Conservation (phyloP, 805 yeast genomes). For the Priceomyces castillae region DNA sequence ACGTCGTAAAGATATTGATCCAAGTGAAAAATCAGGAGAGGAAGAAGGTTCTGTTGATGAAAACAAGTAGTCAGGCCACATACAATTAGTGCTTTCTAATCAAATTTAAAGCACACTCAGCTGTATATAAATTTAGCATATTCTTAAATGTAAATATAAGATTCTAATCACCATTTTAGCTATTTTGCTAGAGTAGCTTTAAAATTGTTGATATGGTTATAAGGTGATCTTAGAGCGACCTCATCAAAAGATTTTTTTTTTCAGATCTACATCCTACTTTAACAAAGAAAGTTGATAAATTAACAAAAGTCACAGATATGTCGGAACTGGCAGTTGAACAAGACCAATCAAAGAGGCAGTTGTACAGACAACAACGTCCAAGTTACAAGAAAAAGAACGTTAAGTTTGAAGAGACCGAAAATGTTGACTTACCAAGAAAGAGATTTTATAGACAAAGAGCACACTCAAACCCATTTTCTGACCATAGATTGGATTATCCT, state of each 20-base stretch:
- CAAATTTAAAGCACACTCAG: neutral
- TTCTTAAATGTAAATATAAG: neutral
- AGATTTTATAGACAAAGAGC: conserved; percentile 94
- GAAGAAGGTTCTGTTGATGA: neutral
- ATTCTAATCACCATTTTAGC: neutral
- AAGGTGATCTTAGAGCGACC: neutral
- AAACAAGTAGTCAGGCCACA: neutral
- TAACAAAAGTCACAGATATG: too few relatives aligned
- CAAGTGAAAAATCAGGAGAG: conserved; percentile 15
- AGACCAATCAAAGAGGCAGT: conserved; percentile 27
- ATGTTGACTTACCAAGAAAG: conserved; percentile 68
- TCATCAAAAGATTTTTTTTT: neutral
- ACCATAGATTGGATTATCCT: conserved; percentile 90
- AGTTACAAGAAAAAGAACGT: conserved; percentile 41
- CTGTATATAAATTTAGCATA: neutral
- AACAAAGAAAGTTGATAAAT: too few relatives aligned
- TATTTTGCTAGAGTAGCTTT: too few relatives aligned
- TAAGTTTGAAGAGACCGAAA: conserved; percentile 33
- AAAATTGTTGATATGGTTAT: too few relatives aligned
- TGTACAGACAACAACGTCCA: conserved; percentile 40
- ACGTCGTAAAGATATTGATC: conserved; percentile 33
- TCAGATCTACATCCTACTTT: neutral
- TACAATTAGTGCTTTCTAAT: neutral
- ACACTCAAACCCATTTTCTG: conserved; percentile 96
- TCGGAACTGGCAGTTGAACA: too few relatives aligned